Percentiles rank a stretch among this genome's conserved stretches.
Evolutionary conservation across 257 asterid species (phyloP).

Genomic region (Voacanga thouarsii): DNA sequence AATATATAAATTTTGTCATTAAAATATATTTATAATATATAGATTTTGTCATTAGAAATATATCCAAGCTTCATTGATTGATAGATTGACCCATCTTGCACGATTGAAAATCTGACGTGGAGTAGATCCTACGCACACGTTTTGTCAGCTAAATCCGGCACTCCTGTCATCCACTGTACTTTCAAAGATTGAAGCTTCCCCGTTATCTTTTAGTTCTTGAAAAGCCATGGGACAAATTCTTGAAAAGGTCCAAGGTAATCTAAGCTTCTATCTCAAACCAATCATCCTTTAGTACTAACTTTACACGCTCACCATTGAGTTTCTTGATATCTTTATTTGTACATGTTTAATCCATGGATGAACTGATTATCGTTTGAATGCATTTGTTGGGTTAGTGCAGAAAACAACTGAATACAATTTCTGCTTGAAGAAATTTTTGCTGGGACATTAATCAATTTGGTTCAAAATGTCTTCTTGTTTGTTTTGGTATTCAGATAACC

Average conservation of each 20-base stretch:
- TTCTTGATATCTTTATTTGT: neutral
- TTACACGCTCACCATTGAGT: neutral
- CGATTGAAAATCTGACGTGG: slow-evolving; percentile 23
- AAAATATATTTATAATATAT: too few relatives aligned
- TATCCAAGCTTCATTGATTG: neutral
- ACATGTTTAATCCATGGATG: too few relatives aligned
- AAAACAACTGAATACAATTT: neutral
- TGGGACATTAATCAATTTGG: neutral
- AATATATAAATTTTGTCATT: too few relatives aligned
- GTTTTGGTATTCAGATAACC: neutral
- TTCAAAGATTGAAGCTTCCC: neutral
- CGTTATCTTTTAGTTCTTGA: slow-evolving; percentile 21
- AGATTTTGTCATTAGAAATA: too few relatives aligned
- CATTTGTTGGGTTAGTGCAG: neutral
- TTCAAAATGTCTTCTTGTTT: neutral
- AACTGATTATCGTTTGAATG: too few relatives aligned
- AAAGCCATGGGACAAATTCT: slow-evolving; percentile 83
- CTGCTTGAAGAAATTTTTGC: neutral
- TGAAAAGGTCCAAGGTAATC: slow-evolving; percentile 63
- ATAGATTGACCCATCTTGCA: neutral
- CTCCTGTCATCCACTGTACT: neutral
- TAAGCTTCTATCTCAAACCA: neutral
- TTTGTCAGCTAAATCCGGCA: too few relatives aligned
- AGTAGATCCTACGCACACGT: slow-evolving; percentile 37
- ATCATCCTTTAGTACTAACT: neutral